Percentiles rank a stretch among this genome's conserved stretches.
phyloP scores from a whole-genome alignment of 495 filamentous ascomycete species.

The Baudoinia panamericana region DNA sequence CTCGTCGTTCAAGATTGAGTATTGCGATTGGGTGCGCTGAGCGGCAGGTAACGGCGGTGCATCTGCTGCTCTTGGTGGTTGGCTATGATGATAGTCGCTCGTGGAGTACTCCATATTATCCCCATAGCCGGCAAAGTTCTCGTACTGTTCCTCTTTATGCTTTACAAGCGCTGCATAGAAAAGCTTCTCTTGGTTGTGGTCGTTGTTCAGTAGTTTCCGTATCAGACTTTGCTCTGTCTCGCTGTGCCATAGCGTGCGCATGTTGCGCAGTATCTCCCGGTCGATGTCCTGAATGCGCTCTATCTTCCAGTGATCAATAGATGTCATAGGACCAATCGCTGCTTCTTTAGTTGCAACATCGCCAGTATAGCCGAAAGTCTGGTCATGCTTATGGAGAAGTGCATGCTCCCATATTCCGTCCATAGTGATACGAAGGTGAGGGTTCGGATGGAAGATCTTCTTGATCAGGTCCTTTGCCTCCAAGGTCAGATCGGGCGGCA shows the following conservation, averaged over 20 bases:
- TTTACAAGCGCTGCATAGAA: conserved; percentile 76
- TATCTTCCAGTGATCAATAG: conserved; percentile 40
- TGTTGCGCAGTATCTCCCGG: conserved; percentile 61
- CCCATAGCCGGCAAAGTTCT: conserved; percentile 54
- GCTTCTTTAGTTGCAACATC: conserved; percentile 20
- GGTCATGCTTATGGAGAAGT: conserved; percentile 64
- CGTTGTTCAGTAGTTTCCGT: conserved; percentile 47
- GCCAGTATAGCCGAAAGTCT: conserved; percentile 16
- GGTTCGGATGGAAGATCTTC: conserved; percentile 59
- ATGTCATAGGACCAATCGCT: conserved; percentile 41
- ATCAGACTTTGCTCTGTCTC: conserved; percentile 59
- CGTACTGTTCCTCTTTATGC: conserved; percentile 67
- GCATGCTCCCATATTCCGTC: conserved; percentile 72
- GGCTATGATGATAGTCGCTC: conserved; percentile 77
- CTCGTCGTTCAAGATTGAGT: conserved; percentile 55
- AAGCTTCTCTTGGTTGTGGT: conserved; percentile 81
- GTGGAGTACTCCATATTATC: conserved; percentile 61
- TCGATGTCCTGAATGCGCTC: conserved; percentile 51
- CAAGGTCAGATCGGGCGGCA: conserved; percentile 50
- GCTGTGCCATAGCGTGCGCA: conserved; percentile 79
- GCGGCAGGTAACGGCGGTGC: conserved; percentile 27
- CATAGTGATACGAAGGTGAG: conserved; percentile 62
- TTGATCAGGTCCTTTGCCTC: conserved; percentile 71
- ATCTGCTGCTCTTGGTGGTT: conserved; percentile 35
- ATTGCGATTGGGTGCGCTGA: conserved; percentile 48